Conservation (phyloP, 441 rosid species). For the Populus hybrid region DNA sequence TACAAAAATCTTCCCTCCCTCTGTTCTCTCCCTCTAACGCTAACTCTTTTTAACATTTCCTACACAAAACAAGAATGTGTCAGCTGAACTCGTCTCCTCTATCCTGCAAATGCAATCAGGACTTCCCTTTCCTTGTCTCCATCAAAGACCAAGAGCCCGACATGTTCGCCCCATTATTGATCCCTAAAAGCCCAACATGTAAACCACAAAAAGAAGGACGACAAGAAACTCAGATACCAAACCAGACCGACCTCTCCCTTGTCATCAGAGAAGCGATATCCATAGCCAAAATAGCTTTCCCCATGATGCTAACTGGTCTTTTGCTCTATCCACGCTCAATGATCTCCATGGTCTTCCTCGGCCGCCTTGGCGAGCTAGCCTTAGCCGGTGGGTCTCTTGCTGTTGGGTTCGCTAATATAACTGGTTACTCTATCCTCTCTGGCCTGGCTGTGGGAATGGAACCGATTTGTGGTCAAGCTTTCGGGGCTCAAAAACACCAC, state of each 20-base stretch:
- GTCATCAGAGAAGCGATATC: constrained; percentile 48
- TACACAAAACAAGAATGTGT: constrained; percentile 32
- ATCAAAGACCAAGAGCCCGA: constrained; percentile 24
- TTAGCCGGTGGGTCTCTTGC: constrained; percentile 92
- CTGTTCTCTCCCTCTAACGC: not conserved
- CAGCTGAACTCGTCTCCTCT: constrained; percentile 22
- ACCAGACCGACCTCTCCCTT: constrained; percentile 22
- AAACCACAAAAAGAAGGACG: not conserved
- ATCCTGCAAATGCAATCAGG: constrained; percentile 20
- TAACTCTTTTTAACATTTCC: not conserved
- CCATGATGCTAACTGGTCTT: constrained; percentile 72
- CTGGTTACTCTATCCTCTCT: constrained; percentile 83
- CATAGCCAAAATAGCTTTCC: constrained; percentile 56
- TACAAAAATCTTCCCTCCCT: not conserved
- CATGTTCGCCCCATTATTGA: constrained; percentile 24
- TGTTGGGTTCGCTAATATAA: constrained; percentile 79
- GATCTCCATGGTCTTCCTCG: constrained; percentile 78
- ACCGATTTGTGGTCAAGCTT: constrained; percentile 85
- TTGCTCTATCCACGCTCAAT: constrained; percentile 85
- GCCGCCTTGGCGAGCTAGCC: constrained; percentile 64
- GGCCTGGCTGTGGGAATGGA: constrained; percentile 95
- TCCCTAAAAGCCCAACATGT: constrained; percentile 26
- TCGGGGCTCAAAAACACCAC: constrained; percentile 60
- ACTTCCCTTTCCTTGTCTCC: constrained; percentile 14
- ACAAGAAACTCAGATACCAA: constrained; percentile 11